Evolutionary conservation across 192 early-diverging fungal genomes (phyloP).

Genomic region (Piromyces finnis): DNA sequence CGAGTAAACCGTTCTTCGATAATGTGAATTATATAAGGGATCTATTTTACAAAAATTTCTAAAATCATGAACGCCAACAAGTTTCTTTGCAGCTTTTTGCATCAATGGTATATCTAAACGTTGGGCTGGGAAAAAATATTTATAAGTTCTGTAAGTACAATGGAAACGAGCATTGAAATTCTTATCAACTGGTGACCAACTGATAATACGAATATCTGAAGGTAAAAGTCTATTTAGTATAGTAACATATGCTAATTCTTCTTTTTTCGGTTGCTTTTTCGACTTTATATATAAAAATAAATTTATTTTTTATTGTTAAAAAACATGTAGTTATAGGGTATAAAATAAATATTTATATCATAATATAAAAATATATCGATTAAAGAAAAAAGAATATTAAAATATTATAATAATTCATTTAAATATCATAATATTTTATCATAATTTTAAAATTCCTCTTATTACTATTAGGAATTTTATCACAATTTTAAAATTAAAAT

Average conservation of each 20-base stretch:
- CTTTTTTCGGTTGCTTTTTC: not conserved
- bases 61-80: constrained; percentile 76
- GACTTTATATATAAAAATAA: no score
- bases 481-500: no score
- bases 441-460: no score
- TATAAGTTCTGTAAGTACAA: constrained; percentile 68
- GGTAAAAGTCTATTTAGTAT: constrained; percentile 77
- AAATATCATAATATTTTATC: no score
- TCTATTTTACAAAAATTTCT: constrained; percentile 94
- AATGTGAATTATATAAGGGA: constrained; percentile 41
- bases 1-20: not conserved
- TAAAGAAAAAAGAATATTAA: no score
- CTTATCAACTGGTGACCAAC: constrained; percentile 63
- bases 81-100: constrained; percentile 46
- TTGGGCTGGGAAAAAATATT: constrained; percentile 68
- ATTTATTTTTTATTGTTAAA: no score
- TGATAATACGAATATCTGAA: constrained; percentile 69
- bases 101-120: constrained; percentile 56
- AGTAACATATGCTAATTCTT: constrained; percentile 62
- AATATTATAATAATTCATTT: no score
- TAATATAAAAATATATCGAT: no score
- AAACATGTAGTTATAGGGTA: no score
- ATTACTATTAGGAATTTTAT: no score
- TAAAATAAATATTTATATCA: no score
- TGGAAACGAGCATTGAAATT: constrained; percentile 76